Percentiles rank a stretch among this genome's conserved stretches.
These are phyloP conservation scores for Rhodotorula babjevae DNA, from an alignment of 768 basidiomycete species.

Conservation along the genomic window DNA sequence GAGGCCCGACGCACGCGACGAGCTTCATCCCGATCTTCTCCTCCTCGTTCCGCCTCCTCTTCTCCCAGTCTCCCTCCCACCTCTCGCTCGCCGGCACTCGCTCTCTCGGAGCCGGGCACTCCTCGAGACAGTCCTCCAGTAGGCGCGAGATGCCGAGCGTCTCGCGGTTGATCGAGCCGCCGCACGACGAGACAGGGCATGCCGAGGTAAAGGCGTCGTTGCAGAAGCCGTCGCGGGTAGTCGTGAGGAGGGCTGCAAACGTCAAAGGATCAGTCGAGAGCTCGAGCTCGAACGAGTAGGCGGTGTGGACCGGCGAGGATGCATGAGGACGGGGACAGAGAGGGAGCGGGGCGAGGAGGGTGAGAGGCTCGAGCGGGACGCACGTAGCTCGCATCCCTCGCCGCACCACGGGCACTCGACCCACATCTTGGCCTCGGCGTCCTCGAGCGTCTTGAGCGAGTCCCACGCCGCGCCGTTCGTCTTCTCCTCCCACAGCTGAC, in stretches of 20 bases:
- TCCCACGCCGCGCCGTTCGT: not conserved
- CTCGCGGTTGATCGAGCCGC: not conserved
- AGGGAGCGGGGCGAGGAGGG: not conserved
- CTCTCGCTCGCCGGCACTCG: not conserved
- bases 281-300: too few species aligned
- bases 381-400: not conserved
- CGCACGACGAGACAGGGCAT: not conserved
- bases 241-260: not conserved
- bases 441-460: not conserved
- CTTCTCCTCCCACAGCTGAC: not conserved
- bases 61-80: not conserved
- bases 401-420: not conserved
- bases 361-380: not conserved
- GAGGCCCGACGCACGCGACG: not conserved
- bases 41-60: not conserved
- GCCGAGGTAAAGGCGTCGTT: not conserved
- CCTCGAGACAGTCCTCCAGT: not conserved
- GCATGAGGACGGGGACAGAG: too few species aligned
- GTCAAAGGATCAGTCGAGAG: too few species aligned
- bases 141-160: not conserved
- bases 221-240: not conserved
- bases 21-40: not conserved
- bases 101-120: not conserved
- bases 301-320: too few species aligned
- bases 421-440: not conserved